These are phyloP conservation scores for Periconia digitata DNA, from an alignment of 2,329 filamentous ascomycete genomes.

Conservation along the genomic window DNA sequence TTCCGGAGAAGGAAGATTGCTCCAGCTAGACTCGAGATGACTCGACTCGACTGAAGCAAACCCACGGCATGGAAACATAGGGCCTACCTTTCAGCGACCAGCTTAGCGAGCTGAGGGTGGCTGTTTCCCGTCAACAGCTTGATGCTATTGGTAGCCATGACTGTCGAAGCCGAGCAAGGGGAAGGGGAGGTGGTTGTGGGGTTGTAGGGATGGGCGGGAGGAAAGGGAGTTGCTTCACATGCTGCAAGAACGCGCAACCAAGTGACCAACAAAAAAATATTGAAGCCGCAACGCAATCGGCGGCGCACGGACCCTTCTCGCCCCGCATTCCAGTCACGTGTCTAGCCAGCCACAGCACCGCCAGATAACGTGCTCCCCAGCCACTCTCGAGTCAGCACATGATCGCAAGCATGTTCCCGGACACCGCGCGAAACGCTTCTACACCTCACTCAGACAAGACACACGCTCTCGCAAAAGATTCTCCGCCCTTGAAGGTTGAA, in stretches of 20 bases:
- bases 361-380: no score
- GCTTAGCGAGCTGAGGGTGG: constrained; percentile 70
- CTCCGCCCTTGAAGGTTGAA: background rate
- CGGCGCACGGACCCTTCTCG: constrained; percentile 18
- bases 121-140: constrained; percentile 76
- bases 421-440: no score
- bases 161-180: constrained; percentile 11
- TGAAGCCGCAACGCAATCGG: constrained; percentile 21
- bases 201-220: background rate
- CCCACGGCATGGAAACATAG: constrained; percentile 4
- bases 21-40: no score
- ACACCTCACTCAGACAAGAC: no score
- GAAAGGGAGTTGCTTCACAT: constrained; percentile 14
- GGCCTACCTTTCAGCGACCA: constrained; percentile 66
- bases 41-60: background rate
- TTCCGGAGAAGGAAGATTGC: background rate
- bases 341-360: background rate
- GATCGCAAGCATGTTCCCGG: no score
- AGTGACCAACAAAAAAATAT: constrained; percentile 11
- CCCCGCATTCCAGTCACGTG: constrained; percentile 8
- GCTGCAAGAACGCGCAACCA: constrained; percentile 13
- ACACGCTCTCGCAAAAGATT: no score
- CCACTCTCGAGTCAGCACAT: no score
- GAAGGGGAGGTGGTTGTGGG: constrained; percentile 5
- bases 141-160: constrained; percentile 72